These are phyloP conservation scores for Sarcomyxa edulis DNA, from an alignment of 768 basidiomycete species.

Conservation along the genomic window DNA sequence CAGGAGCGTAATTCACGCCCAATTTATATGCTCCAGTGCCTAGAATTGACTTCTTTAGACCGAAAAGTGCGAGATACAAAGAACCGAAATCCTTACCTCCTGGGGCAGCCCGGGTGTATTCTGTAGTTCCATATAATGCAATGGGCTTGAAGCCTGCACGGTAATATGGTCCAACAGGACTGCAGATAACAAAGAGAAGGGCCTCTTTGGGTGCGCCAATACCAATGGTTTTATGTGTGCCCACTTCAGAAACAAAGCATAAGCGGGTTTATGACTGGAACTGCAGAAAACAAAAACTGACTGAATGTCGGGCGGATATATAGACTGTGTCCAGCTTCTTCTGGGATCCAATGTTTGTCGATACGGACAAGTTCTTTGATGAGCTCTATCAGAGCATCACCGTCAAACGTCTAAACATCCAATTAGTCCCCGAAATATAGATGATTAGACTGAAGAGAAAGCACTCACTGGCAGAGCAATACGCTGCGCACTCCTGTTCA, in stretches of 20 bases:
- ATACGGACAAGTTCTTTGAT: constrained; percentile 83
- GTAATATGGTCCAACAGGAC: constrained; percentile 84
- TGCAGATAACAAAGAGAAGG: constrained; percentile 79
- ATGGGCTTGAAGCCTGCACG: constrained; percentile 88
- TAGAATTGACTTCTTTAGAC: constrained; percentile 14
- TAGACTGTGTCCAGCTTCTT: constrained; percentile 80
- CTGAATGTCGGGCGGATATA: constrained; percentile 85
- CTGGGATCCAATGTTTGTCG: constrained; percentile 90
- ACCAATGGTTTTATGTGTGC: constrained; percentile 64
- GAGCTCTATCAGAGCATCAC: constrained; percentile 64
- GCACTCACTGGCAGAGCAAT: constrained; percentile 67
- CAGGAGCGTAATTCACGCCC: constrained; percentile 86
- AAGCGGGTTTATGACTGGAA: constrained; percentile 1
- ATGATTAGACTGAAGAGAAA: constrained; percentile 1
- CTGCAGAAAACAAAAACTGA: constrained; percentile 14
- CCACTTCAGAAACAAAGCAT: constrained; percentile 59
- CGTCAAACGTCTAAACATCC: constrained; percentile 67
- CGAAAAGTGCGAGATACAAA: constrained; percentile 1
- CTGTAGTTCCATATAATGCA: constrained; percentile 79
- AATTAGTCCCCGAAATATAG: too few species aligned
- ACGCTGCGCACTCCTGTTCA: constrained; percentile 80
- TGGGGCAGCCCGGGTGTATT: constrained; percentile 79
- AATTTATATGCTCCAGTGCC: constrained; percentile 87
- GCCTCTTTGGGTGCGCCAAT: constrained; percentile 77
- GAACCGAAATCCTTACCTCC: constrained; percentile 49